Percentiles rank a stretch among this genome's conserved stretches.
Conservation (phyloP, 345 rosid genomes). For the Eucalyptus regnans region DNA sequence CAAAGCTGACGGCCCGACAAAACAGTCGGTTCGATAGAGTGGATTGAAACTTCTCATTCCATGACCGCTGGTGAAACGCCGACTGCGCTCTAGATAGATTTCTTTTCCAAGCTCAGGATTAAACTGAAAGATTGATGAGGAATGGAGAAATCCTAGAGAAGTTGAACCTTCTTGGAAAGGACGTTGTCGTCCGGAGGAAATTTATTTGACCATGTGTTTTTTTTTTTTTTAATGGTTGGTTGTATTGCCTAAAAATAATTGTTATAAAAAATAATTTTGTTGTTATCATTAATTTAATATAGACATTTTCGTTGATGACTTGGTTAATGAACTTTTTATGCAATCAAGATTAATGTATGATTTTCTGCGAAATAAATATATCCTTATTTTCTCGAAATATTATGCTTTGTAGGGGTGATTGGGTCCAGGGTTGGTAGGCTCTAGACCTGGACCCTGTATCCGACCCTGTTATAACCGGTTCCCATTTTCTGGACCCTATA, state of each 20-base stretch:
- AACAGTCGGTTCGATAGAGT: fast-evolving
- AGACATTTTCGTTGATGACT: background rate
- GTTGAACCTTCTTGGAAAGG: background rate
- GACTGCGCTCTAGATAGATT: background rate
- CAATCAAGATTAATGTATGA: background rate
- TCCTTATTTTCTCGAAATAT: fast-evolving
- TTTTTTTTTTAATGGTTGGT: background rate
- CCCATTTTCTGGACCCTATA: too few species aligned
- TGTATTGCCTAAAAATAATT: background rate
- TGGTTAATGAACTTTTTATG: background rate
- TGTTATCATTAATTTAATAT: background rate
- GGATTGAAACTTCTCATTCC: background rate
- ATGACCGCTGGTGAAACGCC: fast-evolving
- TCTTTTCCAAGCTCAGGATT: background rate
- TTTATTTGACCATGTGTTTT: background rate
- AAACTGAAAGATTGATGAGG: background rate
- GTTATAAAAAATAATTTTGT: background rate
- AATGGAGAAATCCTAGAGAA: background rate
- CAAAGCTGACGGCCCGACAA: fast-evolving
- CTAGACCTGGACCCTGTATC: too few species aligned
- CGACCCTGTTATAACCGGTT: too few species aligned
- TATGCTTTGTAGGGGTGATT: too few species aligned
- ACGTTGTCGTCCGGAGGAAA: background rate
- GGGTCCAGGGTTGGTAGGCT: too few species aligned
- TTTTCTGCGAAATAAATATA: fast-evolving